phyloP scores from a whole-genome alignment of 2,329 filamentous ascomycete species.

The Clarireedia sp. region DNA sequence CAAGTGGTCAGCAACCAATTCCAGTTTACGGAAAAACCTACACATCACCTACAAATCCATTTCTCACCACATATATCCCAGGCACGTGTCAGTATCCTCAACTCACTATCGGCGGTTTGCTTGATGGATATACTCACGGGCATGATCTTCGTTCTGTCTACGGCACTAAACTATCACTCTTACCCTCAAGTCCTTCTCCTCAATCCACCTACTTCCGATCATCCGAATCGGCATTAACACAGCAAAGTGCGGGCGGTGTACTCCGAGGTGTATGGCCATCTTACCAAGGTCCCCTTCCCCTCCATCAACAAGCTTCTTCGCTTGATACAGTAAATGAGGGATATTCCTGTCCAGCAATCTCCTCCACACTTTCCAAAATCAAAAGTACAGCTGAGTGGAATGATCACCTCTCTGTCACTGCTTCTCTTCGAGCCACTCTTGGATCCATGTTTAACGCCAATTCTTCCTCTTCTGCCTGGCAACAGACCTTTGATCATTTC shows the following conservation, averaged over 20 bases:
- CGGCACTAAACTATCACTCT: slow-evolving; percentile 26
- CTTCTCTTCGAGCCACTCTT: slow-evolving; percentile 25
- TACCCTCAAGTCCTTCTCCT: slow-evolving; percentile 27
- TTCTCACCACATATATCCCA: slow-evolving; percentile 26
- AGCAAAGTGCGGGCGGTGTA: slow-evolving; percentile 32
- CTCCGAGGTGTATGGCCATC: slow-evolving; percentile 33
- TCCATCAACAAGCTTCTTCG: slow-evolving; percentile 32
- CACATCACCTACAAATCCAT: slow-evolving; percentile 31
- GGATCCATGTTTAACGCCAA: slow-evolving; percentile 30
- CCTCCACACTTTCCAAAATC: slow-evolving; percentile 21
- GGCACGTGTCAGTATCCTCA: slow-evolving; percentile 34
- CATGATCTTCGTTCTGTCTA: slow-evolving; percentile 31
- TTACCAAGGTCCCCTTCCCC: slow-evolving; percentile 28
- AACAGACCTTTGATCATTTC: slow-evolving; percentile 33
- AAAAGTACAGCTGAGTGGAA: slow-evolving; percentile 30
- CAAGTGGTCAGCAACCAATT: slow-evolving; percentile 15
- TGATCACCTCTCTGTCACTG: slow-evolving; percentile 30
- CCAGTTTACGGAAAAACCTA: slow-evolving; percentile 33
- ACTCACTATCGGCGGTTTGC: slow-evolving; percentile 32
- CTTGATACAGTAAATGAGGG: slow-evolving; percentile 33
- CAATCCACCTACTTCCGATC: slow-evolving; percentile 32
- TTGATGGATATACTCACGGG: slow-evolving; percentile 33
- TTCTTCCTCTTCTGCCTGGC: slow-evolving; percentile 25
- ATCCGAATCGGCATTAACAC: slow-evolving; percentile 31
- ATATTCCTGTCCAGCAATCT: slow-evolving; percentile 28